Base-by-base conservation (phyloP, 2,329 filamentous ascomycete genomes). In the Parastagonospora nodorum region DNA sequence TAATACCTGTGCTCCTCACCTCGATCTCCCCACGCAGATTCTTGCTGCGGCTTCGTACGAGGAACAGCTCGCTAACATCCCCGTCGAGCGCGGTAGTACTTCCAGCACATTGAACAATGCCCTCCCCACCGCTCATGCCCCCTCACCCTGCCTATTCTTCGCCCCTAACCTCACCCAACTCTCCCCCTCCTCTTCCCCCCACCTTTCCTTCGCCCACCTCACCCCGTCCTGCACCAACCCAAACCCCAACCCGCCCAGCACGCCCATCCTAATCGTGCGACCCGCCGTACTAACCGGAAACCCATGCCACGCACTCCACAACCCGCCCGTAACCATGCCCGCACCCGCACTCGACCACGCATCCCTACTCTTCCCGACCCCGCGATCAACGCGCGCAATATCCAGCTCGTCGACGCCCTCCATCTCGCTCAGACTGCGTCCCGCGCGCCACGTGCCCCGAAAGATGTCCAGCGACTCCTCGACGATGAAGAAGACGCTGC, bases 401-500 rank as follows among this genome's bases (percentile, higher is more conserved):
- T 66, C 60, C 57, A 73, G 45, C 55, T 69, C 69, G 35, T 72
- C 71, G 28, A 72, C 66, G 3, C 71, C 71, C 50, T 71, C 68
- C 65, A 73, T 73, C 51, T 69, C 62, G 14, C 41, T 54, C 47
- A 66, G 56, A n/a, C 64, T 73, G 48, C 77, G 71, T 19, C 80
- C 80, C 42, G 77, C 72, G 40, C 66, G 51, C 71, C 74, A 75
- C 33, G 68, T 69, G 45, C 79, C 76, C 3, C 78, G 62, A 30
- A 86, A 87, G 5, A 86, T 80, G 75, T 97, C 92, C 43, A 96
- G 87, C 48, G 89, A 87, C 73, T 93, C 89, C 77, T 97, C 94
- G 42, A 94, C 84, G 6, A 86, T 79, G 66, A 96, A 87, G 66
- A 96, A 94, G 42, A 88, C 77, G 14, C 84, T 82, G 2, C 85